These are phyloP conservation scores for Fusarium sp. DNA, from an alignment of 2,329 filamentous ascomycete genomes.

Conservation along the genomic window DNA sequence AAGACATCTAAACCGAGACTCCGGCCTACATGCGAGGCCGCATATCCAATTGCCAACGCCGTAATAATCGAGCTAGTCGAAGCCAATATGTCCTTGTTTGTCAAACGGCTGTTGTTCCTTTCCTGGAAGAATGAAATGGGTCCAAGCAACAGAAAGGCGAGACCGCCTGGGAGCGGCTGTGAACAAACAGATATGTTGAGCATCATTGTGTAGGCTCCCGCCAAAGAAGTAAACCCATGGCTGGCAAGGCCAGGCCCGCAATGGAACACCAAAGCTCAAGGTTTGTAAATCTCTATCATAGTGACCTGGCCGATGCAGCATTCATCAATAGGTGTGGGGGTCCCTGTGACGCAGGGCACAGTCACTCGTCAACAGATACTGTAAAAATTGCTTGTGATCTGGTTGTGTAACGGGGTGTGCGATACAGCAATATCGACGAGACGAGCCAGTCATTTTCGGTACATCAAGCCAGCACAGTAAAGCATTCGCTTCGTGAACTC, in stretches of 20 bases:
- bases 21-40: constrained; percentile 19
- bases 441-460: background rate
- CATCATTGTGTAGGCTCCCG: constrained; percentile 13
- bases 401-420: constrained; percentile 38
- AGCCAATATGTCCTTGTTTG: constrained; percentile 24
- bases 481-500: background rate
- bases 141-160: constrained; percentile 16
- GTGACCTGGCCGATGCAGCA: constrained; percentile 1
- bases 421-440: constrained; percentile 10
- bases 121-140: constrained; percentile 22
- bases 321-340: constrained; percentile 18
- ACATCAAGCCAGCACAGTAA: constrained; percentile 9
- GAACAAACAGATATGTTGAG: constrained; percentile 34
- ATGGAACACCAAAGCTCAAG: constrained; percentile 23
- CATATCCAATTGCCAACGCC: constrained; percentile 9
- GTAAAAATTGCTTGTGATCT: constrained; percentile 22
- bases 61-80: constrained; percentile 19
- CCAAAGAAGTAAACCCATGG: constrained; percentile 32
- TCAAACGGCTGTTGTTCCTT: constrained; percentile 31
- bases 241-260: constrained; percentile 42
- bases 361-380: constrained; percentile 42
- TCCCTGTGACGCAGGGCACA: constrained; percentile 36
- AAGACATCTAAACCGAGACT: constrained; percentile 34
- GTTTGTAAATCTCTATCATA: constrained; percentile 3
- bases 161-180: constrained; percentile 1